Conservation (phyloP, 805 yeast species). For the Saccharomycopsis sp. region DNA sequence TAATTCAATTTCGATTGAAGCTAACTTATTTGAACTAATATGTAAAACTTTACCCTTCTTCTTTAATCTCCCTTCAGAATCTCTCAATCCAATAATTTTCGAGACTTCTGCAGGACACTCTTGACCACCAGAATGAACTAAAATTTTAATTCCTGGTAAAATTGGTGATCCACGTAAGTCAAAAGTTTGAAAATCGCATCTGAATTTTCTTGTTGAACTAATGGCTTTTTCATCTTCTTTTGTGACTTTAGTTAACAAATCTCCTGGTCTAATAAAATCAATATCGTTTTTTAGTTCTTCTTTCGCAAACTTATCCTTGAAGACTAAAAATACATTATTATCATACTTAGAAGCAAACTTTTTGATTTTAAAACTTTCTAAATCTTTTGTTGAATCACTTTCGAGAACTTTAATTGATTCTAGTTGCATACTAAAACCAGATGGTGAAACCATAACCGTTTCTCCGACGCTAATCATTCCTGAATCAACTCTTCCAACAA, state of each 20-base stretch:
- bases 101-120: conserved; percentile 59
- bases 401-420: conserved; percentile 12
- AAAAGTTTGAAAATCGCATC: conserved; percentile 53
- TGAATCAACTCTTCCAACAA: conserved; percentile 55
- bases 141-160: conserved; percentile 68
- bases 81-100: conserved; percentile 28
- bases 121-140: conserved; percentile 66
- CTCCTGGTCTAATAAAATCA: conserved; percentile 51
- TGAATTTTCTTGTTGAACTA: conserved; percentile 36
- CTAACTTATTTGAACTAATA: conserved; percentile 48
- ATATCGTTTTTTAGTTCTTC: conserved; percentile 23
- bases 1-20: conserved; percentile 45
- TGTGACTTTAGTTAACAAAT: conserved; percentile 41
- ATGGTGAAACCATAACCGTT: conserved; percentile 46
- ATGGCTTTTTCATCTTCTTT: conserved; percentile 28
- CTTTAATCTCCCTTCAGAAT: conserved; percentile 22
- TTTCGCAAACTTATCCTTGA: conserved; percentile 15
- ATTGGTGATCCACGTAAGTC: conserved; percentile 59
- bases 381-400: conserved; percentile 9
- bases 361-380: conserved; percentile 11
- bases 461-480: conserved; percentile 71
- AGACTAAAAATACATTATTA: conserved; percentile 15
- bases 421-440: conserved; percentile 24
- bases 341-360: conserved; percentile 16
- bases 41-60: conserved; percentile 43